A percentile compares a stretch with the other conserved stretches of the same genome.
Evolutionary conservation across 805 yeast genomes (phyloP).

Genomic region (Lachancea waltii): DNA sequence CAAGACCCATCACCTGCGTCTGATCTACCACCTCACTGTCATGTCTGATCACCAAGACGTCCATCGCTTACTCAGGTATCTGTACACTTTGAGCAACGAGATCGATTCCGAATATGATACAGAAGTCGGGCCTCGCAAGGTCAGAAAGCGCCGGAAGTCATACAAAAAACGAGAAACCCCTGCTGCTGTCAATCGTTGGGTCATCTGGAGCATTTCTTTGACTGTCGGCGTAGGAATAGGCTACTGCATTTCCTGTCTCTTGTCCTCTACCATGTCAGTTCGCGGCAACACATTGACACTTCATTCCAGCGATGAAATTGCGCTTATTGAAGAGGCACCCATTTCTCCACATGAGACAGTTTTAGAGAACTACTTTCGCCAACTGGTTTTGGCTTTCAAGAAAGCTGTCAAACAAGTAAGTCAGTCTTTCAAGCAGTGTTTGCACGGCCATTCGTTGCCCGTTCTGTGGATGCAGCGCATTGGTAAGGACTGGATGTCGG

Average conservation of each 20-base stretch:
- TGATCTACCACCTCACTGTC: constrained; percentile 24
- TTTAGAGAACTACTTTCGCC: constrained; percentile 14
- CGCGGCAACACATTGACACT: constrained; percentile 3
- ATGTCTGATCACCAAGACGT: constrained; percentile 20
- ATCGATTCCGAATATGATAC: constrained; percentile 13
- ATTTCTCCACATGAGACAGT: constrained; percentile 5
- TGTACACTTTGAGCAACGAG: constrained; percentile 15
- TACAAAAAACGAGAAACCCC: constrained; percentile 3
- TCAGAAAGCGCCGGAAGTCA: constrained; percentile 7
- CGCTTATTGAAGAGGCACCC: constrained; percentile 13
- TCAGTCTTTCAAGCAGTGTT: constrained; percentile 15
- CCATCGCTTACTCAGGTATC: constrained; percentile 16
- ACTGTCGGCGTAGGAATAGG: constrained; percentile 30
- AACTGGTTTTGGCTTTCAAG: constrained; percentile 14
- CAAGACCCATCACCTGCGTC: constrained; percentile 17
- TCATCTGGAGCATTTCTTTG: constrained; percentile 25
- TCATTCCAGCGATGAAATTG: constrained; percentile 7
- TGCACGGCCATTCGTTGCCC: constrained; percentile 12
- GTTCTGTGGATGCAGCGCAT: constrained; percentile 12
- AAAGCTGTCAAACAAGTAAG: constrained; percentile 18
- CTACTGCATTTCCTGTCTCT: constrained; percentile 23
- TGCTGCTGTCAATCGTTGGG: constrained; percentile 13
- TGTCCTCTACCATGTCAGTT: constrained; percentile 9
- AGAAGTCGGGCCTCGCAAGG: constrained; percentile 8
- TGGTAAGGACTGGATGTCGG: constrained; percentile 12